Percentiles rank a stretch among this genome's conserved stretches.
phyloP scores from a whole-genome alignment of 805 yeast species.

The Scheffersomyces coipomensis region DNA sequence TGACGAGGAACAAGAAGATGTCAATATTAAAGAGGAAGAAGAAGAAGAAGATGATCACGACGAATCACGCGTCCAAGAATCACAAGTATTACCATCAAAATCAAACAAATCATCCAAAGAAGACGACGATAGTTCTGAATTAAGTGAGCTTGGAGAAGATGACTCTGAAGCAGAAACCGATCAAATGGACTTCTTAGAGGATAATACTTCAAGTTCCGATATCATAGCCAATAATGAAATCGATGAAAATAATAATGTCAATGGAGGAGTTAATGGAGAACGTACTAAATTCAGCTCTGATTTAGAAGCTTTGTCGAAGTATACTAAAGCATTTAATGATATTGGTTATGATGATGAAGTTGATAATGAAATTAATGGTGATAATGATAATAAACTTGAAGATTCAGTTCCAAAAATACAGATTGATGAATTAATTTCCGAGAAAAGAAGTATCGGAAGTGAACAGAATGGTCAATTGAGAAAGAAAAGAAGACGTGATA shows the following conservation, averaged over 20 bases:
- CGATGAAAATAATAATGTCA: conserved; percentile 14
- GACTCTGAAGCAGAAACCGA: conserved; percentile 92
- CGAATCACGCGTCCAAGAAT: neutral
- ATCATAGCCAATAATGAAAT: conserved; percentile 6
- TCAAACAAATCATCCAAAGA: conserved; percentile 11
- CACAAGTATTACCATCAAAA: neutral
- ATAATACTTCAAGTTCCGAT: conserved; percentile 14
- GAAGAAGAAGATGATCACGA: neutral
- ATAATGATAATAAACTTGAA: conserved; percentile 7
- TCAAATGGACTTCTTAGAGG: conserved; percentile 61
- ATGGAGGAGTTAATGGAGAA: conserved; percentile 4
- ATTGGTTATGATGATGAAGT: conserved; percentile 11
- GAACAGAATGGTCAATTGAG: neutral
- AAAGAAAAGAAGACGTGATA: neutral
- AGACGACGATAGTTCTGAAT: conserved; percentile 40
- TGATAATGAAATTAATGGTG: conserved; percentile 13
- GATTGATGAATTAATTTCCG: neutral
- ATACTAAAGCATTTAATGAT: conserved; percentile 29
- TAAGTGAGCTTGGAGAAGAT: conserved; percentile 55
- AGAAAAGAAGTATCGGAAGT: neutral
- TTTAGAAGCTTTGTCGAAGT: conserved; percentile 37
- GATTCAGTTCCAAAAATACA: neutral
- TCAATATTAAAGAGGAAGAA: neutral
- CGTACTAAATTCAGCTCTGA: too few species aligned
- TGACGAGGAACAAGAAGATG: neutral